Evolutionary conservation across 2,329 filamentous ascomycete genomes (phyloP).

Genomic region (Colletotrichum limetticola): DNA sequence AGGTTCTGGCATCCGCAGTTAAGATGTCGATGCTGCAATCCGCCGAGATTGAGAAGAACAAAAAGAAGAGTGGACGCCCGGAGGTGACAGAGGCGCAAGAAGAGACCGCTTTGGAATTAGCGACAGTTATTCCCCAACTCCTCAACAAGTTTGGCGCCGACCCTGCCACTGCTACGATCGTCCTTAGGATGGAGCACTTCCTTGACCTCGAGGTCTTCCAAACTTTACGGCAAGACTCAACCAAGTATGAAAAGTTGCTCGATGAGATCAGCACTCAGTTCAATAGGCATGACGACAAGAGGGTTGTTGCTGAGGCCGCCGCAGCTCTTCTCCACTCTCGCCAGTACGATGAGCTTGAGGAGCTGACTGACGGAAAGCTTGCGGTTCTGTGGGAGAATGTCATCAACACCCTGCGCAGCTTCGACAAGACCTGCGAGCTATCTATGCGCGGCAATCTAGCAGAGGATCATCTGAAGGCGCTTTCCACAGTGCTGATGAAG

Average conservation of each 20-base stretch:
- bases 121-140: constrained; percentile 82
- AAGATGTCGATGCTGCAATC: constrained; percentile 76
- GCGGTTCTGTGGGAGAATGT: constrained; percentile 88
- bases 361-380: constrained; percentile 84
- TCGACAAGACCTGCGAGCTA: constrained; percentile 79
- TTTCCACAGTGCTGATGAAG: constrained; percentile 80
- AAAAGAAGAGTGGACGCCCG: constrained; percentile 67
- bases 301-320: constrained; percentile 85
- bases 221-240: constrained; percentile 86
- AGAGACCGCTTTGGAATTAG: constrained; percentile 80
- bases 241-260: constrained; percentile 81
- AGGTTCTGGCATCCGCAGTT: constrained; percentile 86
- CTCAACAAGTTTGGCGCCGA: constrained; percentile 94
- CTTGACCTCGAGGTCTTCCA: constrained; percentile 90
- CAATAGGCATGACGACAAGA: constrained; percentile 87
- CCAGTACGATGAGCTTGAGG: constrained; percentile 87
- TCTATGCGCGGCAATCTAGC: constrained; percentile 76
- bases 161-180: constrained; percentile 85
- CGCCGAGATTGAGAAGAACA: constrained; percentile 71
- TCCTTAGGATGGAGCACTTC: constrained; percentile 86
- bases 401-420: constrained; percentile 76
- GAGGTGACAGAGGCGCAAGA: constrained; percentile 80
- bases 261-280: constrained; percentile 97
- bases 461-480: constrained; percentile 71
- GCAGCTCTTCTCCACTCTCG: constrained; percentile 86